phyloP scores from a whole-genome alignment of 495 filamentous ascomycete genomes.

The Acidomyces sp. region DNA sequence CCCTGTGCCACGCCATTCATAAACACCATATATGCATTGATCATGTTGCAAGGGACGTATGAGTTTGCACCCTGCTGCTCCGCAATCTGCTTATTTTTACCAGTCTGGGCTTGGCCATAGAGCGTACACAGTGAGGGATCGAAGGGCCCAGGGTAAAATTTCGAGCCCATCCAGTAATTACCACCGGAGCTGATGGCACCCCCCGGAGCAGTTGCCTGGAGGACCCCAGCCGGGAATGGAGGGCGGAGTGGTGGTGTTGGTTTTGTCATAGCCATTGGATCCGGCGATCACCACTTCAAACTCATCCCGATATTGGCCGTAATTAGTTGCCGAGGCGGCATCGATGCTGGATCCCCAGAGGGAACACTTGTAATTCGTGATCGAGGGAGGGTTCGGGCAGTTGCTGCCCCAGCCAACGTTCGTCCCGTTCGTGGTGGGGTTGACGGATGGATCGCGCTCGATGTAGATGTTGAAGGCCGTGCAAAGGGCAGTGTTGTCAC shows the following conservation, averaged over 20 bases:
- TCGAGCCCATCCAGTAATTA: slow-evolving; percentile 10
- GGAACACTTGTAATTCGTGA: slow-evolving; percentile 42
- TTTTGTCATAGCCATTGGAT: slow-evolving; percentile 22
- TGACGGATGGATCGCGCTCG: slow-evolving; percentile 35
- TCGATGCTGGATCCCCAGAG: slow-evolving; percentile 29
- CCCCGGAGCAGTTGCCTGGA: slow-evolving; percentile 4
- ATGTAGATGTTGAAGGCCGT: slow-evolving; percentile 37
- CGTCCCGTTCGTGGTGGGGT: slow-evolving; percentile 14
- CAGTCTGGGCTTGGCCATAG: slow-evolving; percentile 14
- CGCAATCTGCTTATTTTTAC: slow-evolving; percentile 6
- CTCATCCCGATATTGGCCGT: slow-evolving; percentile 14
- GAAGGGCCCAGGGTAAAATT: slow-evolving; percentile 21
- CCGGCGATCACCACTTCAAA: slow-evolving; percentile 23
- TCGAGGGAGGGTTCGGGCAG: slow-evolving; percentile 34
- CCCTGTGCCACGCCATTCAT: slow-evolving; percentile 15
- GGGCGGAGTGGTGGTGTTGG: slow-evolving; percentile 14
- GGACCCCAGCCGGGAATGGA: slow-evolving; percentile 2
- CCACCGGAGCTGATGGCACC: slow-evolving; percentile 17
- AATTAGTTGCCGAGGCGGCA: slow-evolving; percentile 13
- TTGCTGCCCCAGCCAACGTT: background rate
- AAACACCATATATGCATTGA: slow-evolving; percentile 19
- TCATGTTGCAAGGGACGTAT: slow-evolving; percentile 18
- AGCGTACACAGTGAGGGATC: slow-evolving; percentile 12
- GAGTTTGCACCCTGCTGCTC: background rate
- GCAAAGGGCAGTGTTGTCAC: slow-evolving; percentile 26